phyloP scores from a whole-genome alignment of 805 yeast genomes.

The Lipomyces anomalus region DNA sequence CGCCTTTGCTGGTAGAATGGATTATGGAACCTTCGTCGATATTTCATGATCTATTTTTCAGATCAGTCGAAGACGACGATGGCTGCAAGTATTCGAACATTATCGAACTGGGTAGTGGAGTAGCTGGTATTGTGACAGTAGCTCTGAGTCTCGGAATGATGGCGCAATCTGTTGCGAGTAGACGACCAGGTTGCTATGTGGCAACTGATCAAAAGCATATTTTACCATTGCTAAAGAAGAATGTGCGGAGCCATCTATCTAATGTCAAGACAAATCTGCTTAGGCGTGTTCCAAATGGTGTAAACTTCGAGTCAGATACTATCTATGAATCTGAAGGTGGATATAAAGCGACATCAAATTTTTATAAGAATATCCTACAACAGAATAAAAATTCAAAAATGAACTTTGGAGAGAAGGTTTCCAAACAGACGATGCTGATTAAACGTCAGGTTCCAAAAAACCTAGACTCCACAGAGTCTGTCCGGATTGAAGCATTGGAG shows the following conservation, averaged over 20 bases:
- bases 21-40: constrained; percentile 29
- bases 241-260: constrained; percentile 40
- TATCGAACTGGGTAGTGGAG: constrained; percentile 61
- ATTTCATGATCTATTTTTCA: constrained; percentile 11
- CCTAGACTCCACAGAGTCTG: background rate
- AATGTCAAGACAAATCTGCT: background rate
- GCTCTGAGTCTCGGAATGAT: constrained; percentile 33
- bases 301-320: background rate
- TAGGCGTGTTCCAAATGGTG: too few species aligned
- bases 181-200: constrained; percentile 36
- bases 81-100: constrained; percentile 28
- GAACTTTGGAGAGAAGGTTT: too few species aligned
- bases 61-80: constrained; percentile 30
- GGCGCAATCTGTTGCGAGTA: background rate
- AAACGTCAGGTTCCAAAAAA: too few species aligned
- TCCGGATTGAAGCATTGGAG: constrained; percentile 40
- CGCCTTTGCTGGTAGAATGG: constrained; percentile 51
- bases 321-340: background rate
- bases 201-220: constrained; percentile 57
- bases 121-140: constrained; percentile 47
- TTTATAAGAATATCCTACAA: too few species aligned
- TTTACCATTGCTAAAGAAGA: constrained; percentile 44
- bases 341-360: too few species aligned
- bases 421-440: too few species aligned
- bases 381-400: too few species aligned